Conservation (phyloP, 208 protist species). For the Trypanosoma melophagium region DNA sequence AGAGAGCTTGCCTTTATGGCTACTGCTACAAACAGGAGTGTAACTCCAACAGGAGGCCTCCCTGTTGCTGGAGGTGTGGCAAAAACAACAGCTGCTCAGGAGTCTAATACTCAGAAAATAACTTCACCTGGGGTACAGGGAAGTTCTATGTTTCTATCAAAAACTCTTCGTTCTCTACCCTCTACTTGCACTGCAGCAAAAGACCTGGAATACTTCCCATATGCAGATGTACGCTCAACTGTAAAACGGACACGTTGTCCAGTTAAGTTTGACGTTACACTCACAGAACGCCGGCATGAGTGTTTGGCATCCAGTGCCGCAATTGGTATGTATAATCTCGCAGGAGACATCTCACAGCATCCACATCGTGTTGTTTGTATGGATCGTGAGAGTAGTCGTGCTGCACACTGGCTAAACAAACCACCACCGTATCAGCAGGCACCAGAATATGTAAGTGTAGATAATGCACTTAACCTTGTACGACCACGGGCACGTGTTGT, state of each 20-base stretch:
- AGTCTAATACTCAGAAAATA: not conserved
- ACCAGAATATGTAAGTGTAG: constrained; percentile 48
- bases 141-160: constrained; percentile 68
- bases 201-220: constrained; percentile 75
- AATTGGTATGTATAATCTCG: constrained; percentile 63
- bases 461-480: constrained; percentile 49
- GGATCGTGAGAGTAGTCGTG: constrained; percentile 53
- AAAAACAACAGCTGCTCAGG: not conserved
- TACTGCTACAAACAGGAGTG: not conserved
- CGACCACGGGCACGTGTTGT: constrained; percentile 36
- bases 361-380: constrained; percentile 50
- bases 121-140: constrained; percentile 19
- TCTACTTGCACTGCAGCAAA: constrained; percentile 42
- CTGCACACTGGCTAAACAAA: constrained; percentile 57
- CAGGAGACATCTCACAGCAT: constrained; percentile 49
- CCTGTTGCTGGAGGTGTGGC: not conserved
- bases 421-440: constrained; percentile 1
- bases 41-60: not conserved
- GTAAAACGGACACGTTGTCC: constrained; percentile 39
- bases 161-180: constrained; percentile 35
- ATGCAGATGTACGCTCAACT: constrained; percentile 71
- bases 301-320: constrained; percentile 43
- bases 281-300: constrained; percentile 46
- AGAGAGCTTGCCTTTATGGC: not conserved
- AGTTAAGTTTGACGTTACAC: constrained; percentile 41